A percentile compares a stretch with the other conserved stretches of the same genome.
phyloP scores from a whole-genome alignment of 208 protist genomes.

The Leishmania aethiopica region DNA sequence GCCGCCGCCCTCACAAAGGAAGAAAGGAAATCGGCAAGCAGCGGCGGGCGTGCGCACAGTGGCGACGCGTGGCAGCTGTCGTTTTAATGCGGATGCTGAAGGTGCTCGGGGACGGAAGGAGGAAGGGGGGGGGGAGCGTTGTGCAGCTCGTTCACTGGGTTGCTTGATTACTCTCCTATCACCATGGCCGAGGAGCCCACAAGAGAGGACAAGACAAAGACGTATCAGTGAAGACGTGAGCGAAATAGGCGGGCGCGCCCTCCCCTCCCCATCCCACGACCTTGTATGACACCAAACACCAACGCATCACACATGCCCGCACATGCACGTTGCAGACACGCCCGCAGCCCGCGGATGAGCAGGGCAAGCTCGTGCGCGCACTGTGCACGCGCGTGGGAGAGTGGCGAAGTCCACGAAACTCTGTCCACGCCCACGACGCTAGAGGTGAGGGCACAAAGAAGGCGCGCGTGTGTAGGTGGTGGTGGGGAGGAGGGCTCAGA shows the following conservation, averaged over 20 bases:
- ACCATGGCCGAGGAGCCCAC: neutral
- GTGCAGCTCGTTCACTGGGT: neutral
- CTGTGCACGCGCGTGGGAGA: too few relatives aligned
- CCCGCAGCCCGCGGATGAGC: neutral
- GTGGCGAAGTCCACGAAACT: too few relatives aligned
- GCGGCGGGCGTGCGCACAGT: neutral
- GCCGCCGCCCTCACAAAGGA: neutral
- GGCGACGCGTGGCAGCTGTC: neutral
- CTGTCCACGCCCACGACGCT: too few relatives aligned
- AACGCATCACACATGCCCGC: too few relatives aligned
- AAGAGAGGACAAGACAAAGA: neutral
- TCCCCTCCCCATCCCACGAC: neutral
- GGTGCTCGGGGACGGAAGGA: neutral
- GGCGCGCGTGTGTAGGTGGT: too few relatives aligned
- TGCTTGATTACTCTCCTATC: neutral
- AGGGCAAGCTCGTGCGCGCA: too few relatives aligned
- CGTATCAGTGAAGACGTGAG: neutral
- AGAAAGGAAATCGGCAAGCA: neutral
- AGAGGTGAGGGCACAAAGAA: too few relatives aligned
- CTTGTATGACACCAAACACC: neutral
- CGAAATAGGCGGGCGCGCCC: neutral
- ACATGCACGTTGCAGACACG: neutral
- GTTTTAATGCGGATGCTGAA: neutral
- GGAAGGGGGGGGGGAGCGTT: neutral
- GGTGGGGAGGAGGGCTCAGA: too few relatives aligned